phyloP scores from a whole-genome alignment of 2,329 filamentous ascomycete genomes.

The Aureobasidium musti region DNA sequence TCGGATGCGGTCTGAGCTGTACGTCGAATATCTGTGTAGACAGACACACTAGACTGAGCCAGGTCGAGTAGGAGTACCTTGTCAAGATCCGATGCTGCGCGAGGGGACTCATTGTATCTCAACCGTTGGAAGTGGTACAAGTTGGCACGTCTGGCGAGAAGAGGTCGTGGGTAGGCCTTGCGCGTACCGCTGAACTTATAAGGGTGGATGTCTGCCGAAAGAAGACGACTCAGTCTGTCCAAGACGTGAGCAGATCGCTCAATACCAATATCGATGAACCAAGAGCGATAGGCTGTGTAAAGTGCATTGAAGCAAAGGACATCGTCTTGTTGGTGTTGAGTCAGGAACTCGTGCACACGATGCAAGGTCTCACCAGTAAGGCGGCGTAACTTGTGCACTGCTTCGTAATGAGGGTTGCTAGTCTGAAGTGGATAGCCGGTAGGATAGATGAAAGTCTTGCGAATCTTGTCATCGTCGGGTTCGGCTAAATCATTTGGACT shows the following conservation, averaged over 20 bases:
- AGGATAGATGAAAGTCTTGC: slow-evolving; percentile 83
- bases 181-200: slow-evolving; percentile 93
- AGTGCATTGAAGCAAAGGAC: slow-evolving; percentile 92
- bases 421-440: slow-evolving; percentile 78
- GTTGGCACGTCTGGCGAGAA: slow-evolving; percentile 90
- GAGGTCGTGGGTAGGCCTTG: slow-evolving; percentile 86
- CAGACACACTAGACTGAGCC: slow-evolving; percentile 82
- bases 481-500: slow-evolving; percentile 61
- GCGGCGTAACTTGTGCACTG: slow-evolving; percentile 79
- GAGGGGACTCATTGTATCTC: slow-evolving; percentile 86
- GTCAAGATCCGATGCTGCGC: slow-evolving; percentile 87
- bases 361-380: slow-evolving; percentile 79
- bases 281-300: slow-evolving; percentile 89
- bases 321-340: slow-evolving; percentile 85
- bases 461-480: slow-evolving; percentile 76
- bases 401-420: slow-evolving; percentile 65
- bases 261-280: slow-evolving; percentile 97
- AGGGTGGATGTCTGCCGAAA: slow-evolving; percentile 81
- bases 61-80: slow-evolving; percentile 82
- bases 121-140: slow-evolving; percentile 94
- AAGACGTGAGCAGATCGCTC: slow-evolving; percentile 92
- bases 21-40: slow-evolving; percentile 93
- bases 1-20: slow-evolving; percentile 91
- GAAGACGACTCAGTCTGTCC: slow-evolving; percentile 80
- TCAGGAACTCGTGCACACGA: slow-evolving; percentile 80